Percentiles rank a stretch among this genome's conserved stretches.
Conservation (phyloP, 2,329 filamentous ascomycete genomes). For the Eutypella sp. region DNA sequence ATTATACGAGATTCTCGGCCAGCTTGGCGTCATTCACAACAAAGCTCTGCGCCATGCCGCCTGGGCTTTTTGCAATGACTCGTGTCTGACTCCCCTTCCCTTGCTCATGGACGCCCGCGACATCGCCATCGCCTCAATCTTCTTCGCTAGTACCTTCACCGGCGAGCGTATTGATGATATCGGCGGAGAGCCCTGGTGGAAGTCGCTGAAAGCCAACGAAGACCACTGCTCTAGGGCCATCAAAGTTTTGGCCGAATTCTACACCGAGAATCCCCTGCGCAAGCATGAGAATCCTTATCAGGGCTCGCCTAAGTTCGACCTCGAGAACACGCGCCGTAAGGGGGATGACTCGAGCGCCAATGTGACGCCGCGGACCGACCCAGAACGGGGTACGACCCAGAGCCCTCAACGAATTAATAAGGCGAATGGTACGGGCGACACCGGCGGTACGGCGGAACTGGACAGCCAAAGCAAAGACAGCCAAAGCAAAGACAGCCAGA, state of each 20-base stretch:
- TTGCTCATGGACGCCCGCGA: conserved; percentile 74
- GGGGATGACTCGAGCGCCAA: conserved; percentile 44
- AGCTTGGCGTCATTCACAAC: conserved; percentile 70
- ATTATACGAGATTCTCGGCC: conserved; percentile 74
- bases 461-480: neutral
- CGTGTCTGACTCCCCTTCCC: conserved; percentile 77
- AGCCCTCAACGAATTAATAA: conserved; percentile 34
- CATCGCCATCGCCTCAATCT: conserved; percentile 80
- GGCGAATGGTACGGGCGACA: conserved; percentile 35
- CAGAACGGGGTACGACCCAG: conserved; percentile 34
- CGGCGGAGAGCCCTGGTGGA: conserved; percentile 82
- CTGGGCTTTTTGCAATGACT: conserved; percentile 94
- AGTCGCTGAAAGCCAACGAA: conserved; percentile 65
- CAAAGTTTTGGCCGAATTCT: conserved; percentile 68
- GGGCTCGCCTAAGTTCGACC: conserved; percentile 48
- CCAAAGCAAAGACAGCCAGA: neutral
- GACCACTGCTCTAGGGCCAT: conserved; percentile 68
- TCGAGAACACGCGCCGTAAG: conserved; percentile 51
- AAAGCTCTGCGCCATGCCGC: conserved; percentile 78
- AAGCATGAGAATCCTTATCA: conserved; percentile 50
- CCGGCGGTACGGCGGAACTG: conserved; percentile 26
- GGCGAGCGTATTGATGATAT: conserved; percentile 72
- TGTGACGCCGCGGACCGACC: conserved; percentile 44
- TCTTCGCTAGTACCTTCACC: conserved; percentile 76
- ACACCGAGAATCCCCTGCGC: conserved; percentile 57